Percentiles rank a stretch among this genome's conserved stretches.
phyloP scores from a whole-genome alignment of 1,284 basidiomycete species.

The Sphagnurus paluster region DNA sequence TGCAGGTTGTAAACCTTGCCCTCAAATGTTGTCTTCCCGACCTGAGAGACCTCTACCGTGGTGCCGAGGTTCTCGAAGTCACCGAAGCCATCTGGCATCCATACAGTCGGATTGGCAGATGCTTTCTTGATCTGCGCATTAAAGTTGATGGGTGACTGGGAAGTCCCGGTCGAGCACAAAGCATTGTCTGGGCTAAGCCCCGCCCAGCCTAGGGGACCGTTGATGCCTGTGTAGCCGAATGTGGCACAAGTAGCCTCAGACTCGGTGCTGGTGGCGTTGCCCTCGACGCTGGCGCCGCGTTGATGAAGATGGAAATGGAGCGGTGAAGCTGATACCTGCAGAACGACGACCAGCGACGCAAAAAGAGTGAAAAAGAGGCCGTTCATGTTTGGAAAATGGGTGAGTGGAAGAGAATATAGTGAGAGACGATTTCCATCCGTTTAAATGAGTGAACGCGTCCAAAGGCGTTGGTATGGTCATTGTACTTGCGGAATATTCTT shows the following conservation, averaged over 20 bases:
- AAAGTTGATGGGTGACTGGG: conserved; percentile 13
- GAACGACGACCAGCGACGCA: too few species aligned
- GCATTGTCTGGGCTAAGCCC: conserved; percentile 3
- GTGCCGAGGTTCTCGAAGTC: conserved; percentile 7
- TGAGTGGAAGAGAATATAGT: too few species aligned
- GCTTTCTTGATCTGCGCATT: neutral
- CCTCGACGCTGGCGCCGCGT: too few species aligned
- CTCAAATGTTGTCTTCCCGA: conserved; percentile 5
- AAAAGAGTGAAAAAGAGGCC: too few species aligned
- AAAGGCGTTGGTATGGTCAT: too few species aligned
- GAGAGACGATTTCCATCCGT: too few species aligned
- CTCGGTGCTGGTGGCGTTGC: too few species aligned
- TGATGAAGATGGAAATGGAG: too few species aligned
- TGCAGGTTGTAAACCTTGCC: conserved; percentile 4
- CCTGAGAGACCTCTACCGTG: conserved; percentile 6
- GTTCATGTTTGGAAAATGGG: too few species aligned
- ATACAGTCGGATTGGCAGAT: conserved; percentile 1
- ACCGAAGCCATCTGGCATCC: conserved; percentile 2
- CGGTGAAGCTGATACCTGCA: too few species aligned
- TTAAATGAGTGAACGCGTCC: too few species aligned
- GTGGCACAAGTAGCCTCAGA: neutral
- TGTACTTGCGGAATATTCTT: too few species aligned
- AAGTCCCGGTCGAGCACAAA: conserved; percentile 3
- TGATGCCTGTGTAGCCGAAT: conserved; percentile 12
- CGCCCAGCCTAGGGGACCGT: conserved; percentile 13